Evolutionary conservation across 352 stramenopile genomes (phyloP), one percentile per base, ranked within the genome.

Genomic region (Globisporangium rhizosaccharum): DNA sequence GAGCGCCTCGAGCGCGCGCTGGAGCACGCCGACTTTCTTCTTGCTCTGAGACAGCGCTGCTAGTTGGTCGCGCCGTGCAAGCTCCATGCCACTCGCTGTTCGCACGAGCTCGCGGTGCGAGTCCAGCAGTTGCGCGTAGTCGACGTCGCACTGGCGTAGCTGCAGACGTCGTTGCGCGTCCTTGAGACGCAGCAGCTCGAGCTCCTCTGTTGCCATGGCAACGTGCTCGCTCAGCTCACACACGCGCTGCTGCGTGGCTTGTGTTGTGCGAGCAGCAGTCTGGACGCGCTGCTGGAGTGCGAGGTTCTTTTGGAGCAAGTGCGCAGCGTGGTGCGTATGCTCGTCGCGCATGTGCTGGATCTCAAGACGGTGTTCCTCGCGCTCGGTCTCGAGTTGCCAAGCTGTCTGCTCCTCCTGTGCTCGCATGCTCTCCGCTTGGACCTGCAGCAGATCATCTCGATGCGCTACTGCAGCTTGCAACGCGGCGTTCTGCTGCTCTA

Each of bases 261-360:
- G n/a, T 2, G 28, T 44, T 15, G 26, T 36, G 6, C 9, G 26
- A 25, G 51, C 28, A 6, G 59, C 46, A 2, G 25, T 20, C 7
- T 69, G 52, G n/a, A 70, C n/a, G 1, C 71, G 56, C 5, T 69
- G 47, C 17, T 76, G 55, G 18, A 83, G 23, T 26, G 37, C 42
- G 10, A 75, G 65, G 30, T 61, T 71, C 2, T 14, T 37, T 36
- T 77, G 66, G n/a, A 82, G 18, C 53, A 82, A 61, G 25, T 79
- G 68, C 11, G 57, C 46, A 2, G 54, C 65, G 41, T 82, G 68
- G 6, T 33, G 55, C 23, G 66, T 56, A 48, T 62, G 54, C 20
- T 79, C 70, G 44, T 59, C 57, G 2, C 50, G 68, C 39, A 70
- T 59, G 8, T 20, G 37, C 20, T 63, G 37, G 0, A 57, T 12